Evolutionary conservation across 106 monocot genomes (phyloP).

Genomic region (Apostasia shenzhenica): DNA sequence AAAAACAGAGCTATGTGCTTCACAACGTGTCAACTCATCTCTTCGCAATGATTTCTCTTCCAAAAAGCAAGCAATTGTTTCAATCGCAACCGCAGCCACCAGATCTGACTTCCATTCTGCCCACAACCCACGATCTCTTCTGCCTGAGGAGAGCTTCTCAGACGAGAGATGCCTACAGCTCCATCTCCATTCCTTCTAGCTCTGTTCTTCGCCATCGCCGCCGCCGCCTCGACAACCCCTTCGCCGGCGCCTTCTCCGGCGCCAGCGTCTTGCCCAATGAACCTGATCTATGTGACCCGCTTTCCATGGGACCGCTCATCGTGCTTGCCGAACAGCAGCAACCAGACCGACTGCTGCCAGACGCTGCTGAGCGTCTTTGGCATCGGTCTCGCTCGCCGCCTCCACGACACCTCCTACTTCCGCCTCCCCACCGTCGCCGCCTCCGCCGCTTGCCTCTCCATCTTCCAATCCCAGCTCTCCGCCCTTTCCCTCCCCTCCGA

Average conservation of each 20-base stretch:
- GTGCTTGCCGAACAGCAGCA: conserved; percentile 30
- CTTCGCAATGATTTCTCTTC: no score
- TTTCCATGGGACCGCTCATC: conserved; percentile 63
- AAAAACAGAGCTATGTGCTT: no score
- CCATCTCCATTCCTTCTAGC: no score
- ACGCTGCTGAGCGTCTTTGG: conserved; percentile 48
- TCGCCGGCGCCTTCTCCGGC: conserved; percentile 3
- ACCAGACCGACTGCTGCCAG: conserved; percentile 58
- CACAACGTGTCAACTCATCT: no score
- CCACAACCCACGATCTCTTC: no score
- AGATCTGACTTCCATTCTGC: no score
- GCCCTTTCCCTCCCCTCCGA: conserved; percentile 38
- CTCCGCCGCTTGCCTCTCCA: conserved; percentile 46
- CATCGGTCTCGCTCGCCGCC: conserved; percentile 44
- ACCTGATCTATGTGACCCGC: conserved; percentile 44
- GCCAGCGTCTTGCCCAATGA: conserved; percentile 43
- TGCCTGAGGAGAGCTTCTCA: no score
- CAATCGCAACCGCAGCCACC: no score
- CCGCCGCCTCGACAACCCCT: background rate
- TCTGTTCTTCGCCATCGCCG: background rate
- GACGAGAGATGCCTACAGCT: no score
- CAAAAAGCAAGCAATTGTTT: no score
- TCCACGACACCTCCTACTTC: conserved; percentile 51
- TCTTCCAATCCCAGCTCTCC: conserved; percentile 36
- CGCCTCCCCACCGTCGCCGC: conserved; percentile 39